Percentiles rank a stretch among this genome's conserved stretches.
Evolutionary conservation across 2,329 filamentous ascomycete genomes (phyloP).

Genomic region (Apiospora kogelbergensis): DNA sequence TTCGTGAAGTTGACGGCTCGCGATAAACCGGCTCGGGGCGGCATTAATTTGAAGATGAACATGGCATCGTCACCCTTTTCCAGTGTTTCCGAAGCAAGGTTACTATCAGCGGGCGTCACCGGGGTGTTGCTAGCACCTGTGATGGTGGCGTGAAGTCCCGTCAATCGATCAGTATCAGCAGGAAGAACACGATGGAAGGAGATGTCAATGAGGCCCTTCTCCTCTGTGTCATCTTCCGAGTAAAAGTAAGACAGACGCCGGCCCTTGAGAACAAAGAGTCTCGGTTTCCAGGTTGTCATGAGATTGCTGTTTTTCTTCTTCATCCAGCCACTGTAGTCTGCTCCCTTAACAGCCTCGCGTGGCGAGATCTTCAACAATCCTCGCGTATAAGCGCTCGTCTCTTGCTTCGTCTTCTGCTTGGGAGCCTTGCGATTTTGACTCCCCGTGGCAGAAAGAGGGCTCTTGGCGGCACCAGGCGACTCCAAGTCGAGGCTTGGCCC

Average conservation of each 20-base stretch:
- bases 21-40: constrained; percentile 81
- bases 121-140: constrained; percentile 79
- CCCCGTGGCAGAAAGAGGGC: constrained; percentile 46
- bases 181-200: constrained; percentile 96
- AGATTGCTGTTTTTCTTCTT: constrained; percentile 96
- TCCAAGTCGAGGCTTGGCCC: constrained; percentile 77
- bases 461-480: constrained; percentile 65
- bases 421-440: constrained; percentile 42
- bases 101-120: constrained; percentile 49
- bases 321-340: constrained; percentile 98
- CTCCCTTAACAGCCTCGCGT: constrained; percentile 77
- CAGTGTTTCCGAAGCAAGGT: constrained; percentile 35
- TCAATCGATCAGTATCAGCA: constrained; percentile 86
- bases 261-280: constrained; percentile 92
- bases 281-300: constrained; percentile 97
- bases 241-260: constrained; percentile 95
- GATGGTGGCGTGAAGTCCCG: constrained; percentile 86
- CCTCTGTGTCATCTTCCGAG: constrained; percentile 85
- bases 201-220: constrained; percentile 96
- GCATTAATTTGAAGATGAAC: constrained; percentile 98
- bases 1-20: constrained; percentile 97
- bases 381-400: constrained; percentile 89
- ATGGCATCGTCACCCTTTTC: constrained; percentile 65
- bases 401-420: constrained; percentile 81
- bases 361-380: constrained; percentile 81